Evolutionary conservation across 345 rosid species (phyloP).

Genomic region (Clarkia xantiana): DNA sequence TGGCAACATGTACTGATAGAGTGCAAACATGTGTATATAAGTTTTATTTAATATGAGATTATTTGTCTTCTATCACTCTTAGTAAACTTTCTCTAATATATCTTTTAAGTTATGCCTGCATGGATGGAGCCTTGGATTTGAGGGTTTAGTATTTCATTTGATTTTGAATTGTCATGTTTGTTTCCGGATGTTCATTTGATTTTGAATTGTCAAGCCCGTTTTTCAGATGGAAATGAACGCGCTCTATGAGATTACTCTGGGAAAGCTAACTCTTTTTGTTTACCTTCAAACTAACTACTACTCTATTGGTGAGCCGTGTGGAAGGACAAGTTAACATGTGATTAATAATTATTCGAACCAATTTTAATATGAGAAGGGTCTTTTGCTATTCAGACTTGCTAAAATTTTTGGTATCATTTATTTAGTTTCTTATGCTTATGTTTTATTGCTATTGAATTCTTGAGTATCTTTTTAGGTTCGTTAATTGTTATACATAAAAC

Average conservation of each 20-base stretch:
- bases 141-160: not conserved
- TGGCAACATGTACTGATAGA: not conserved
- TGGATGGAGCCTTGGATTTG: too few relatives aligned
- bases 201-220: not conserved
- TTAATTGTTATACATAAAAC: too few relatives aligned
- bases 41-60: too few relatives aligned
- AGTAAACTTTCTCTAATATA: too few relatives aligned
- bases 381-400: constrained; percentile 6
- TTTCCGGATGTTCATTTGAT: too few relatives aligned
- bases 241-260: constrained; percentile 85
- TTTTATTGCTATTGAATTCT: too few relatives aligned
- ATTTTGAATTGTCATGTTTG: too few relatives aligned
- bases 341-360: constrained; percentile 91
- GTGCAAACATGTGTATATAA: too few relatives aligned
- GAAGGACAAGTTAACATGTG: constrained; percentile 95
- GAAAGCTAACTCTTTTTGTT: constrained; percentile 94
- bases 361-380: constrained; percentile 94
- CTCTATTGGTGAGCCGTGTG: constrained; percentile 96
- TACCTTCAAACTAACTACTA: constrained; percentile 92
- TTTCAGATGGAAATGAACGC: constrained; percentile 87
- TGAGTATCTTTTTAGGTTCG: too few relatives aligned
- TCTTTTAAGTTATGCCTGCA: too few relatives aligned
- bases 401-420: constrained; percentile 1
- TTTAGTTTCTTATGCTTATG: too few relatives aligned
- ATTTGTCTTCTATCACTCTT: too few relatives aligned